Base-by-base conservation (phyloP, 2,329 filamentous ascomycete species). In the Clarireedia monteithiana region DNA sequence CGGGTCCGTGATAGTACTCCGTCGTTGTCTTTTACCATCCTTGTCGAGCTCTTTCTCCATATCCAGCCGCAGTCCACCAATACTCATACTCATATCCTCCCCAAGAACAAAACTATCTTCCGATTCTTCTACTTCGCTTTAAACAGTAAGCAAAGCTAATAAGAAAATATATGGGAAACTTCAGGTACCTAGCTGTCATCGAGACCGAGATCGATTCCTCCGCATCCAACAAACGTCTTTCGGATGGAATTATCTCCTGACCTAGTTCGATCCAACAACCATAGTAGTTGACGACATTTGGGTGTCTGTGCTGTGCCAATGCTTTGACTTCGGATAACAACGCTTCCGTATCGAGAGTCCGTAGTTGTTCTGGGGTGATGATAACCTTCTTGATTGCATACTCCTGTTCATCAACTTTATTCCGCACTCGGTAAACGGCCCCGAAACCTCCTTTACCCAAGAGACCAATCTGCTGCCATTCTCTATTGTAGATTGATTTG, bases 311-410 rank as follows among this genome's bases (percentile, higher is more conserved):
- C 26, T 75, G 73, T 48, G 84, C 83, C 46, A 87, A 71, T 0
- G 81, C 82, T 48, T 81, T 75, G 7, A 86, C 77, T 67, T 86
- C 83, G 45, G 56, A 44, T 5, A 61, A 27, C 6, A 63, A 36
- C n/a, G 49, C 23, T 47, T 42, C 39, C 48, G 40, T 51, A 42
- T 53, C 46, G 49, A 45, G 23, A 7, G 52, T 45, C 5, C 46
- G 50, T 2, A 66, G 38, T 47, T 59, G 56, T 26, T 60, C 53
- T 6, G 58, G 57, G 6, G 77, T 80, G 6, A 87, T 71, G 0
- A 77, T 75, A 6, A 88, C 83, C 59, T 84, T 82, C 66, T 88
- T 88, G 49, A 88, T 74, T 0, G 84, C 84, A 63, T 87, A 88
- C 39, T 77, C 71, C 46, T 78, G 76, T 6, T 78, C 76, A 64